Percentiles rank a stretch among this genome's conserved stretches.
phyloP scores from a whole-genome alignment of 2,329 filamentous ascomycete genomes.

The Fusarium mangiferae region DNA sequence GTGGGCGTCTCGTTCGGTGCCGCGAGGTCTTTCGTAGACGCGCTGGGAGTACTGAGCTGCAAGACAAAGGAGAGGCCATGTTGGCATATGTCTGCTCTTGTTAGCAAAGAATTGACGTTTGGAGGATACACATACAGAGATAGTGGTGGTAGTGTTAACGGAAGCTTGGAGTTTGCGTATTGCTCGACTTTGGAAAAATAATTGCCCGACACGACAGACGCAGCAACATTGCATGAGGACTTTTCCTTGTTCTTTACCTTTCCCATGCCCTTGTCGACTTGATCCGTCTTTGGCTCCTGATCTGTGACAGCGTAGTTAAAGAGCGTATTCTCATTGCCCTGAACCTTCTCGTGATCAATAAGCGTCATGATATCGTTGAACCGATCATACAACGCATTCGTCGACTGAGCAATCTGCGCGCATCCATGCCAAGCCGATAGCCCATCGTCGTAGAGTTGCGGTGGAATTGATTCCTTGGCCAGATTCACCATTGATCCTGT shows the following conservation, averaged over 20 bases:
- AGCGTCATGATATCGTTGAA: slow-evolving; percentile 76
- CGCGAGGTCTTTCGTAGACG: slow-evolving; percentile 74
- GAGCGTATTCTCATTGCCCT: slow-evolving; percentile 65
- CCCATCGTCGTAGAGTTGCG: slow-evolving; percentile 56
- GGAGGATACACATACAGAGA: slow-evolving; percentile 64
- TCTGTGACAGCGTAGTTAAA: slow-evolving; percentile 49
- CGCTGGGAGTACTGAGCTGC: slow-evolving; percentile 81
- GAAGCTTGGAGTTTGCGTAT: slow-evolving; percentile 81
- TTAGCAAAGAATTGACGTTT: not conserved
- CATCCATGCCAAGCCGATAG: slow-evolving; percentile 54
- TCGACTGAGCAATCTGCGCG: slow-evolving; percentile 57
- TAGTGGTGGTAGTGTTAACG: slow-evolving; percentile 72
- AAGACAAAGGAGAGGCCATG: slow-evolving; percentile 80
- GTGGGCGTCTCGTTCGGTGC: slow-evolving; percentile 73
- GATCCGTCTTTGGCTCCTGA: not conserved
- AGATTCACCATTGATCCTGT: slow-evolving; percentile 56
- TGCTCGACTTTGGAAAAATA: slow-evolving; percentile 81
- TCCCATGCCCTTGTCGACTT: slow-evolving; percentile 14
- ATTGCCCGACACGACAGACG: slow-evolving; percentile 55
- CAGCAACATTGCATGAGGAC: slow-evolving; percentile 23
- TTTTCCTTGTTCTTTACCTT: slow-evolving; percentile 35
- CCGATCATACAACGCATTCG: slow-evolving; percentile 65
- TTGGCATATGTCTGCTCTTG: slow-evolving; percentile 70
- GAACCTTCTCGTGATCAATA: slow-evolving; percentile 72
- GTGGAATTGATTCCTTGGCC: slow-evolving; percentile 53